A percentile compares a stretch with the other conserved stretches of the same genome.
Evolutionary conservation across 1,284 basidiomycete species (phyloP).

Genomic region (Puccinia polysora): DNA sequence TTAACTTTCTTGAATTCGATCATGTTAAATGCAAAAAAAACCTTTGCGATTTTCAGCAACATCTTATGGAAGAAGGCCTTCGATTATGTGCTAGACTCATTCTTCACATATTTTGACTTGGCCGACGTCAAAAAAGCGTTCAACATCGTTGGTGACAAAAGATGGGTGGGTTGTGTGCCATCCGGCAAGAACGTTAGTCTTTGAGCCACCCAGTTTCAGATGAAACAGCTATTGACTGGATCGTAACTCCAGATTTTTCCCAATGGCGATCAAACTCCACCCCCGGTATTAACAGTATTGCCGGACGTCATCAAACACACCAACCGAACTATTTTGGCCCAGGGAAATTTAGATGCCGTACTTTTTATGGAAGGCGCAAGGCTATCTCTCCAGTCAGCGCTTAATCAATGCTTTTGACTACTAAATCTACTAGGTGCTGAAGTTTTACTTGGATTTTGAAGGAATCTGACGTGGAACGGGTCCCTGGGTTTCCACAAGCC

Average conservation of each 20-base stretch:
- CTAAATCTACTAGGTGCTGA: not conserved
- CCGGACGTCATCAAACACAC: conserved; percentile 1
- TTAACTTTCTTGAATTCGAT: not conserved
- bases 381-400: not conserved
- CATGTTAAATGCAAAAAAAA: not conserved
- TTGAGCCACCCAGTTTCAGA: not conserved
- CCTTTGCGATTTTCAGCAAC: not conserved
- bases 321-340: conserved; percentile 12
- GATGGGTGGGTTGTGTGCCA: not conserved
- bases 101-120: not conserved
- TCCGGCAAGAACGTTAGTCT: not conserved
- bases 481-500: conserved; percentile 49
- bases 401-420: not conserved
- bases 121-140: not conserved
- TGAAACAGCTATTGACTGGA: not conserved
- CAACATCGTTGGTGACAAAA: not conserved
- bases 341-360: conserved; percentile 12
- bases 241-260: not conserved
- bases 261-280: not conserved
- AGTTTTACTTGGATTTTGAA: conserved; percentile 18
- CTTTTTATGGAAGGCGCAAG: not conserved
- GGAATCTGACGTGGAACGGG: conserved; percentile 51
- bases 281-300: not conserved
- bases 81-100: conserved; percentile 10
- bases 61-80: conserved; percentile 8